Evolutionary conservation across 495 filamentous ascomycete species (phyloP).

Genomic region (Penicillium simplicissimum): DNA sequence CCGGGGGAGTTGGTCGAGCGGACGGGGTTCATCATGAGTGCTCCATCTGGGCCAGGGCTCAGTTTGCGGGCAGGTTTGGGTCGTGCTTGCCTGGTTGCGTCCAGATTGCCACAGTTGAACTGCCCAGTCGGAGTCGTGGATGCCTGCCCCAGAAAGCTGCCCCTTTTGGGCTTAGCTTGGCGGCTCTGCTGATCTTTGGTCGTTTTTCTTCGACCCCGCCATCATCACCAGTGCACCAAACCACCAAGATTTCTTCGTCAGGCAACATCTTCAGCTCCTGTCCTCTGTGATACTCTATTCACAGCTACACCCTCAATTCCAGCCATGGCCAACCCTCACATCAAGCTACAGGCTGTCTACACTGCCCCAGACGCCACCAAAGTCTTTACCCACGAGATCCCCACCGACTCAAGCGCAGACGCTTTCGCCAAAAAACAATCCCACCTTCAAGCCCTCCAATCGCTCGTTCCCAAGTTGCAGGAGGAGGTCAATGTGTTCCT

Average conservation of each 20-base stretch:
- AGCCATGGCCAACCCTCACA: slow-evolving; percentile 10
- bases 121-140: slow-evolving; percentile 3
- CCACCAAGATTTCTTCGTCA: background rate
- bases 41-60: slow-evolving; percentile 18
- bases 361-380: slow-evolving; percentile 47
- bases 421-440: slow-evolving; percentile 54
- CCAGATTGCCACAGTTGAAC: background rate
- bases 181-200: slow-evolving; percentile 15
- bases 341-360: slow-evolving; percentile 57
- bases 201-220: background rate
- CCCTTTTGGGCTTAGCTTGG: slow-evolving; percentile 21
- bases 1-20: slow-evolving; percentile 37
- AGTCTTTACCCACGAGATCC: slow-evolving; percentile 48
- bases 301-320: background rate
- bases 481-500: slow-evolving; percentile 78
- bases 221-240: slow-evolving; percentile 3
- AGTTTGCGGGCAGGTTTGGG: slow-evolving; percentile 3
- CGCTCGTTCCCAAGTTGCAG: slow-evolving; percentile 61
- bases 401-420: slow-evolving; percentile 33
- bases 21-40: slow-evolving; percentile 26
- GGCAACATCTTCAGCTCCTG: background rate
- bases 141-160: slow-evolving; percentile 12
- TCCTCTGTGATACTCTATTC: background rate
- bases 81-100: slow-evolving; percentile 11
- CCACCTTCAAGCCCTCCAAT: slow-evolving; percentile 69